Base-by-base conservation (phyloP, 2,329 filamentous ascomycete genomes). In the Kalaharituber pfeilii region DNA sequence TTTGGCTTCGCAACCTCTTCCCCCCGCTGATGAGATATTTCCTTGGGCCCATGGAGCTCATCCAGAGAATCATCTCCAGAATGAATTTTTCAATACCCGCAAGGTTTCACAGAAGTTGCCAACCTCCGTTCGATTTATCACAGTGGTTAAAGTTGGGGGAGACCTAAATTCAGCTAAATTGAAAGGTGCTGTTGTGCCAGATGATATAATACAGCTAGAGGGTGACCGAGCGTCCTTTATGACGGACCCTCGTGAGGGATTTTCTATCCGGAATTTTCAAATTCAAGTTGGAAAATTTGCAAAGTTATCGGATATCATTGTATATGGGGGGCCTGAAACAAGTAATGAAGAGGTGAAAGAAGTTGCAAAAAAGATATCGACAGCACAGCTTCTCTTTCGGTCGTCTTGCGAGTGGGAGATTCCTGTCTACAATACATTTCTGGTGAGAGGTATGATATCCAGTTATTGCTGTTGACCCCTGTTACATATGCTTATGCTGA, bases 31-130 rank as follows among this genome's bases (percentile, higher is more conserved):
- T n/a, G 75, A 80, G 57, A 85, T 96, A 58, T 98, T 96, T 65
- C 91, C 91, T 1, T 98, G 91, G 91, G 74, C 95, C 24, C 91
- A 98, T 69, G 91, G 91, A 24, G 71, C 96, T 39, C 88, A 96
- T 65, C 81, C 85, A 0, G 79, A 83, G 57, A 98, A 98, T 65
- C 80, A 86, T 57, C 76, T 94, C 53, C 91, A 98, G 65, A 76
- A 91, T 57, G 78, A 84, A 5, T 96, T 95, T 71, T 96, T 98
- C 67, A 79, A 81, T 51, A 81, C 84, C 25, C 78, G 86, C 58
- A 81, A 81, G 64, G 82, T 80, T 57, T 73, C 77, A n/a, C 75
- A 84, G 49, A 81, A 76, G 61, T 79, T 80, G 1, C 86, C 87
- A 0, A 76, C 74, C 62, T 93, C 86, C 66, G 74, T 94, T 63